phyloP scores from a whole-genome alignment of 2,329 filamentous ascomycete species.

The Arthrobotrys musiformis region DNA sequence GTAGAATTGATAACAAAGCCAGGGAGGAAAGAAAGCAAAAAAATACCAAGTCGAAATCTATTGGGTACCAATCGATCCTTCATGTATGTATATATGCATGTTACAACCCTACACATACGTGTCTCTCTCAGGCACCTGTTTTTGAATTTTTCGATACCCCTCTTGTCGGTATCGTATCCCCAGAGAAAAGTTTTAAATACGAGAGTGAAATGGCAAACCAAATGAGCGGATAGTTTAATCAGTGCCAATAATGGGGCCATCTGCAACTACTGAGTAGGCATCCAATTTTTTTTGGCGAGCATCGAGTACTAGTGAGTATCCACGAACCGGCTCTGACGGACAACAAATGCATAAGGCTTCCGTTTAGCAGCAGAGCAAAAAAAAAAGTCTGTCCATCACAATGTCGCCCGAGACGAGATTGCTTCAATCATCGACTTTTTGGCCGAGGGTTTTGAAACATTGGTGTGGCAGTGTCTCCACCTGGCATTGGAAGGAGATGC shows the following conservation, averaged over 20 bases:
- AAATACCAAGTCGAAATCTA: neutral
- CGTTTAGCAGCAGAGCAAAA: neutral
- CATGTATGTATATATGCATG: neutral
- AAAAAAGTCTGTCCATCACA: neutral
- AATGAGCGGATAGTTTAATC: conserved; percentile 5
- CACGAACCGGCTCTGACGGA: neutral
- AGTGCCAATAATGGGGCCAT: conserved; percentile 29
- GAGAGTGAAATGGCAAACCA: conserved; percentile 17
- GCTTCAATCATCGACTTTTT: neutral
- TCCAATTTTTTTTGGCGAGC: conserved; percentile 10
- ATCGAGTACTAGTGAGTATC: conserved; percentile 10
- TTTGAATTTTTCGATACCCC: conserved; percentile 4
- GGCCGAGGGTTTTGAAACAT: conserved; percentile 4
- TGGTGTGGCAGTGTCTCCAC: conserved; percentile 33
- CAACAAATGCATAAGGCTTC: neutral
- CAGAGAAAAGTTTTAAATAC: conserved; percentile 7
- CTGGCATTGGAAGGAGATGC: neutral
- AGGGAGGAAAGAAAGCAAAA: neutral
- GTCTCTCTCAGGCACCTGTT: conserved; percentile 37
- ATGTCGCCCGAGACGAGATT: conserved; percentile 29
- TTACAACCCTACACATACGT: conserved; percentile 3
- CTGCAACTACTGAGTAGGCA: conserved; percentile 32
- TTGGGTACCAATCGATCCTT: neutral
- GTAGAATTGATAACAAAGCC: conserved; percentile 1
- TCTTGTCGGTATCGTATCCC: neutral